phyloP scores from a whole-genome alignment of 805 yeast genomes.

The Starmerella asiatica region DNA sequence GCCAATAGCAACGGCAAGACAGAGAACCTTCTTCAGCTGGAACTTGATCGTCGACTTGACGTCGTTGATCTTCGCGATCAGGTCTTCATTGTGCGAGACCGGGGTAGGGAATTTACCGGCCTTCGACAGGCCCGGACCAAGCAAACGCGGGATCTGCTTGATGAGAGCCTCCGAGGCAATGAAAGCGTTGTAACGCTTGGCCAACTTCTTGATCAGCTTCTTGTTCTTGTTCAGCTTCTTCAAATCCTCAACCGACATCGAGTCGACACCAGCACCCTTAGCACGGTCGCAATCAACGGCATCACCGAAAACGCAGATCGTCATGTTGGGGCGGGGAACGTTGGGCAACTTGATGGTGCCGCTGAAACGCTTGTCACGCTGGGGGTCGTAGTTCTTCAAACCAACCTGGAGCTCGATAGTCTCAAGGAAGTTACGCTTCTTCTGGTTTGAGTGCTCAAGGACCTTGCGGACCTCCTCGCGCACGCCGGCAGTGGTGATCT shows the following conservation, averaged over 20 bases:
- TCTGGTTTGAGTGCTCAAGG: conserved; percentile 78
- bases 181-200: conserved; percentile 99
- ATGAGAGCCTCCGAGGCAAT: conserved; percentile 98
- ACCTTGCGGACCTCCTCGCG: conserved; percentile 93
- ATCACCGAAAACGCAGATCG: conserved; percentile 99
- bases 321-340: conserved; percentile 99
- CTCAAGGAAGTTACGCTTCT: conserved; percentile 99
- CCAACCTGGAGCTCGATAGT: conserved; percentile 99
- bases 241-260: conserved; percentile 99
- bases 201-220: conserved; percentile 98
- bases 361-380: conserved; percentile 99
- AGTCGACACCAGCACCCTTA: conserved; percentile 96
- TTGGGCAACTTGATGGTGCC: conserved; percentile 96
- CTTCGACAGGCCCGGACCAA: conserved; percentile 99
- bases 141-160: conserved; percentile 99
- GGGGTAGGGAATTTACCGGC: conserved; percentile 99
- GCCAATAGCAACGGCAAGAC: conserved; percentile 99
- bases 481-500: conserved; percentile 81
- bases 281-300: conserved; percentile 99
- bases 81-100: conserved; percentile 98
- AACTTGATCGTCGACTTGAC: conserved; percentile 99
- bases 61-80: conserved; percentile 88
- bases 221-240: conserved; percentile 99
- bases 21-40: conserved; percentile 99
- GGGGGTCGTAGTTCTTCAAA: conserved; percentile 99